A percentile compares a stretch with the other conserved stretches of the same genome.
Conservation (phyloP, 495 filamentous ascomycete genomes). For the Daldinia loculata region DNA sequence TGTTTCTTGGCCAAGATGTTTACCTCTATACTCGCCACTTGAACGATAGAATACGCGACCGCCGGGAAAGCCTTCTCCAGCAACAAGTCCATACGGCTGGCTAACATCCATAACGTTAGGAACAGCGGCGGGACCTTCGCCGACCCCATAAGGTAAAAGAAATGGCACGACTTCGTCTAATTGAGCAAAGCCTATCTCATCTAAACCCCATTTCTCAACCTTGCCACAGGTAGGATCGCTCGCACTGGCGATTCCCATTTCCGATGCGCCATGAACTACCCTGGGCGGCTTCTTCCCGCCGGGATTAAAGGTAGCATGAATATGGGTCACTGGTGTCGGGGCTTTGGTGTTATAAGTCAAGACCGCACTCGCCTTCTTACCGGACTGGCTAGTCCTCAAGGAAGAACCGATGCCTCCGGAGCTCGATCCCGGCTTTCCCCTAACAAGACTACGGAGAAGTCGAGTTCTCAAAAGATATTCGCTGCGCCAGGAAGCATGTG, state of each 20-base stretch:
- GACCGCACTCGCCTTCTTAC: conserved; percentile 62
- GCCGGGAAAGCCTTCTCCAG: conserved; percentile 83
- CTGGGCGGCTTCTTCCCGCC: conserved; percentile 73
- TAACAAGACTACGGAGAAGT: conserved; percentile 77
- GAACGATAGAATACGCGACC: conserved; percentile 80
- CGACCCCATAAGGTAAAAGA: conserved; percentile 78
- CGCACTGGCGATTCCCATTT: conserved; percentile 73
- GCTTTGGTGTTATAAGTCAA: conserved; percentile 85
- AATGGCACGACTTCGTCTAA: conserved; percentile 78
- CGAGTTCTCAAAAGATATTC: conserved; percentile 91
- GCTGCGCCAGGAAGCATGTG: conserved; percentile 86
- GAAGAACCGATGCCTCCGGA: conserved; percentile 51
- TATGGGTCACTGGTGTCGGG: conserved; percentile 73
- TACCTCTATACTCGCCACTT: conserved; percentile 79
- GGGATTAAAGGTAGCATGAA: conserved; percentile 74
- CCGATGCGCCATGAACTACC: conserved; percentile 82
- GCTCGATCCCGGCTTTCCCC: conserved; percentile 69
- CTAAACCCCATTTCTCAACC: conserved; percentile 83
- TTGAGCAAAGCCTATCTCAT: conserved; percentile 77
- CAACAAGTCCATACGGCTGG: conserved; percentile 81
- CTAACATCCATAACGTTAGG: conserved; percentile 92
- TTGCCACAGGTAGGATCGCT: conserved; percentile 81
- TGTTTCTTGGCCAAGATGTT: conserved; percentile 66
- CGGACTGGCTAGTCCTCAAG: conserved; percentile 58
- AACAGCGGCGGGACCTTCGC: conserved; percentile 74